Evolutionary conservation across 257 asterid genomes (phyloP), one percentile per base, ranked within the genome.

Genomic region (Solanum okadae): DNA sequence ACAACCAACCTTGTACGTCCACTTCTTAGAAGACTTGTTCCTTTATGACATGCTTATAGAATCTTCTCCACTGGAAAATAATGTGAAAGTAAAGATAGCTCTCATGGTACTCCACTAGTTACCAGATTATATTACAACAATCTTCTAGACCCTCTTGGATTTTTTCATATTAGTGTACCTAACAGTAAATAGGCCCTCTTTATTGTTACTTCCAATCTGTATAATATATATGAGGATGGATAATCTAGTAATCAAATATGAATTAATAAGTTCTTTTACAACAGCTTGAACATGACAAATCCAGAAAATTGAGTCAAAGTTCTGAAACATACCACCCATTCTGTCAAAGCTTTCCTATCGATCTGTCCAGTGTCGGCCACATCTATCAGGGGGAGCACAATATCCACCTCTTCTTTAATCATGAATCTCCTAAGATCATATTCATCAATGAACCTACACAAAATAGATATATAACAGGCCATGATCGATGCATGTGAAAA

Each of bases 361-460:
- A 95, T 94, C 71, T 86, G 92, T 83, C 98, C 95, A 0, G 93
- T 93, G 88, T 95, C 96, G 13, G 93, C 93, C 86, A 91, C 93
- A 84, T 92, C 95, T 77, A 95, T 93, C 95, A 95, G 91, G 34
- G 98, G 96, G 86, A 93, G 91, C 44, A 95, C 96, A 27, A 93
- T 38, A 78, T 96, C 98, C 76, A 94, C 98, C 91, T 96, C 96
- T 88, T 96, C 99, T 90, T 91, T 94, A 68, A 93, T 92, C 99
- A 94, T 91, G 95, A 95, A 96, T 92, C 96, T 93, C 86, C 93
- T 88, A 16, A 96, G 88, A 88, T 96, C 98, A 22, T 84, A 67
- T 87, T 92, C 98, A 75, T 94, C 95, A 65, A 95, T 93, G 93
- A 90, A 92, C 92, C 98, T 95, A 83, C 83, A 67, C 67, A 40